Conservation (phyloP, 2,329 filamentous ascomycete species). For the Alternaria consortialis region DNA sequence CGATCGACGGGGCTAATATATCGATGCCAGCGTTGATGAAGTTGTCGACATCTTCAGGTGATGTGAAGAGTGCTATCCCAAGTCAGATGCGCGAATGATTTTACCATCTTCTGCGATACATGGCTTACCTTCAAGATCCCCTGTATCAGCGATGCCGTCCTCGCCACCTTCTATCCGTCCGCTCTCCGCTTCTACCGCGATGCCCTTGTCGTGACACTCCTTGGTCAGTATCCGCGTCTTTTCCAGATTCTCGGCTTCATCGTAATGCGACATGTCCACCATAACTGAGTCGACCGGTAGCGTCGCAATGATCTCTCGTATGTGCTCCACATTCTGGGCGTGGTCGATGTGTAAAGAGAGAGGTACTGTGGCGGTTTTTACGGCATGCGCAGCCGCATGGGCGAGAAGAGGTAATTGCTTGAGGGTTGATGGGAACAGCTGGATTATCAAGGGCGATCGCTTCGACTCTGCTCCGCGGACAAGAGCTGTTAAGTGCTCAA, state of each 20-base stretch:
- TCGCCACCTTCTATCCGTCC: conserved; percentile 76
- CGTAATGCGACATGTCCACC: conserved; percentile 79
- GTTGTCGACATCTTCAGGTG: conserved; percentile 71
- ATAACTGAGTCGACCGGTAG: conserved; percentile 75
- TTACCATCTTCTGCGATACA: too few species aligned
- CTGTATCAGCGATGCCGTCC: conserved; percentile 75
- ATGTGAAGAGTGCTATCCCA: conserved; percentile 64
- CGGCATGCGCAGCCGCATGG: conserved; percentile 54
- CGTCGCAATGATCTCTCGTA: conserved; percentile 55
- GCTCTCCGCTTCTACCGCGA: conserved; percentile 74
- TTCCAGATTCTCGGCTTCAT: conserved; percentile 74
- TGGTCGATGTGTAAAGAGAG: conserved; percentile 60
- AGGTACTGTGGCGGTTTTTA: conserved; percentile 53
- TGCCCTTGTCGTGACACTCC: conserved; percentile 70
- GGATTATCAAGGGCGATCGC: conserved; percentile 48
- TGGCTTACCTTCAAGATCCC: conserved; percentile 62
- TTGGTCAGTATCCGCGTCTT: conserved; percentile 68
- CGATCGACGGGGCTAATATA: conserved; percentile 76
- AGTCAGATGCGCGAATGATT: neutral
- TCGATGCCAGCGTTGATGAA: conserved; percentile 76
- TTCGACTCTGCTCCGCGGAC: conserved; percentile 47
- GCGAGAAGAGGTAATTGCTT: conserved; percentile 66
- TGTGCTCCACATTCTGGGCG: conserved; percentile 56
- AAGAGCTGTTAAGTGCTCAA: conserved; percentile 48
- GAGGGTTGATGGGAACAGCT: conserved; percentile 68